Evolutionary conservation across 495 filamentous ascomycete genomes (phyloP), one percentile per base, ranked within the genome.

Genomic region (Acidomyces sp.): DNA sequence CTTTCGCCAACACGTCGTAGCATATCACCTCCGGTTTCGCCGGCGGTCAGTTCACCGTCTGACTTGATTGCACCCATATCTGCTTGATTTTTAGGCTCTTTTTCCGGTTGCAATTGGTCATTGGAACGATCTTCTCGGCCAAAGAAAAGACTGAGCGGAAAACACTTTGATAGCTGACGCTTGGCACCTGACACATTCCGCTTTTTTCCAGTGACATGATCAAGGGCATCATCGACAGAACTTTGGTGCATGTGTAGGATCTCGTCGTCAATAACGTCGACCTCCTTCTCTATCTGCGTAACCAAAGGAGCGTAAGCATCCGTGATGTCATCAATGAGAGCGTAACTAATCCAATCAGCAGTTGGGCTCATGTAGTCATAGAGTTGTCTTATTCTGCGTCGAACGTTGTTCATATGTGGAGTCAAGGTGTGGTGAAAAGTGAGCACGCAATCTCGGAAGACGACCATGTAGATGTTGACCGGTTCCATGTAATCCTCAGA

Each of bases 281-380:
- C 61, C 51, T 64, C 61, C 10, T 56, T 42, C 34, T 64, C 61
- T 39, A 97, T 90, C 25, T 69, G 73, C 52, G 92, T 77, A 37
- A 96, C 94, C 4, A 94, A 66, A 0, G 90, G 90, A 0, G 77
- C 83, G 47, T 93, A 97, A 3, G 80, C 86, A 59, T 97, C 90
- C 6, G 90, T 95, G 51, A 97, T 93, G 55, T 97, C 88, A 58
- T 97, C 90, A 51, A 97, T 95, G 49, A 97, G 74, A 22, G 85
- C 90, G 51, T 97, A 97, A 11, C 84, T 92, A 51, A 97, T 95
- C 90, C 90, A 97, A 58, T 97, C 90, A 0, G 87, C 85, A 45
- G 78, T 85, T 5, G 94, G 67, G 48, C 90, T 82, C 50, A 96
- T 69, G 56, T 93, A 96, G 61, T 97, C 92, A 54, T 82, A 82